Base-by-base conservation (phyloP, 2,329 filamentous ascomycete genomes). In the Ustulina deusta region DNA sequence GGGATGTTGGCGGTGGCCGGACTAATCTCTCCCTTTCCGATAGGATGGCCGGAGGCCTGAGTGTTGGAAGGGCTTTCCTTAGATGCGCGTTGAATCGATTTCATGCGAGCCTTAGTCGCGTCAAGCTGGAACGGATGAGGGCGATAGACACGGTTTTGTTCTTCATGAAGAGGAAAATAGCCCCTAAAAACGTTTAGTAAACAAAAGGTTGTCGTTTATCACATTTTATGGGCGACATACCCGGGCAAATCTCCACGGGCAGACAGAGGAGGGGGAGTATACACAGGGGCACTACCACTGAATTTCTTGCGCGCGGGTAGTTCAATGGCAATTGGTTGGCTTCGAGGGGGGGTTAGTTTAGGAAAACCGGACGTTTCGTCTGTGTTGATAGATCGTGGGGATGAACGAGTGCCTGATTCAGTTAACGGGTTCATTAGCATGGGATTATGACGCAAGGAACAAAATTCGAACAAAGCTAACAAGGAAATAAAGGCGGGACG, bases 131-230 rank as follows among this genome's bases (percentile, higher is more conserved):
- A 88, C 1, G 85, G 85, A 69, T 88, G 86, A 63, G 84, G 80
- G 52, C 81, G 82, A 66, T 83, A 82, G 20, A 86, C 75, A 61
- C 83, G 81, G 58, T 76, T 78, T 48, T 85, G 83, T 59, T 89
- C 85, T 76, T 89, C 87, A 77, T 89, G 87, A 36, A 85, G 77
- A 20, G 87, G 87, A 71, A 90, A 90, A 73, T 89, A 90, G 32
- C 84, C 87, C 75, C 87, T 89, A 71, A 51, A 66, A 52, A 48
- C 11, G 34, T n/a, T 69, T 60, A 69, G 68, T 68, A 64, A 69
- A 61, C n/a, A 64, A 69, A 64, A 52, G 42, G 46, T 49, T 40
- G 36, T 22, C 29, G n/a, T 27, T 60, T 54, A 58, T 34, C 11
- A 42, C 60, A 59, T 34, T 51, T 59, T 27, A 11, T 56, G 38